Percentiles rank a stretch among this genome's conserved stretches.
Evolutionary conservation across 345 rosid genomes (phyloP).

Genomic region (Geranium rotundifolium): DNA sequence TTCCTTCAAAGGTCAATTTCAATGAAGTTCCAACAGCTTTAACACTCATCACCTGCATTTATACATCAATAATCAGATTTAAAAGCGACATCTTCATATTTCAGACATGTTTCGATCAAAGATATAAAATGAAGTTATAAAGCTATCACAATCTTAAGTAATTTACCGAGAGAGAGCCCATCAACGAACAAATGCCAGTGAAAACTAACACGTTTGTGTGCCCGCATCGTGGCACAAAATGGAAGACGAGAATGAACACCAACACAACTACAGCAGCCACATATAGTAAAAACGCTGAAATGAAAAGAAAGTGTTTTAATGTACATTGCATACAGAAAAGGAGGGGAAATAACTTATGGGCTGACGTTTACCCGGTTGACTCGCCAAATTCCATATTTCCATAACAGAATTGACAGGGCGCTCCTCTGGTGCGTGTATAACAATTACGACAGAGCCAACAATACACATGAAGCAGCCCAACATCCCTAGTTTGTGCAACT

Average conservation of each 20-base stretch:
- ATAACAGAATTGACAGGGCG: slow-evolving; percentile 61
- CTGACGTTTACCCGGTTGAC: slow-evolving; percentile 48
- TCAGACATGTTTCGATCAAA: too few species aligned
- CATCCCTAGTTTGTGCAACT: slow-evolving; percentile 54
- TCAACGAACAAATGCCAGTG: slow-evolving; percentile 80
- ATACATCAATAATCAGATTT: too few species aligned
- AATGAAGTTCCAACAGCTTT: slow-evolving; percentile 91
- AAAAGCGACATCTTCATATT: too few species aligned
- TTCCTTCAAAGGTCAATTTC: slow-evolving; percentile 23
- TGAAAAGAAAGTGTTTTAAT: slow-evolving; percentile 2
- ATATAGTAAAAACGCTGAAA: slow-evolving; percentile 69
- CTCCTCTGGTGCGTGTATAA: slow-evolving; percentile 87
- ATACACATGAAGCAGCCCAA: slow-evolving; percentile 91
- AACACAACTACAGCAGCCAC: slow-evolving; percentile 55
- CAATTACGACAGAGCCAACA: slow-evolving; percentile 70
- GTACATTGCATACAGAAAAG: too few species aligned
- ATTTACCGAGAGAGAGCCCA: slow-evolving; percentile 94
- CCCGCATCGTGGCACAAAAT: slow-evolving; percentile 63
- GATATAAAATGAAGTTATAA: too few species aligned
- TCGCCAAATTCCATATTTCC: slow-evolving; percentile 76
- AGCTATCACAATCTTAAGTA: neutral
- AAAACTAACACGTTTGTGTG: slow-evolving; percentile 74
- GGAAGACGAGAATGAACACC: slow-evolving; percentile 68
- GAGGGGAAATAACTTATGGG: too few species aligned
- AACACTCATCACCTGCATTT: slow-evolving; percentile 79